phyloP scores from a whole-genome alignment of 495 filamentous ascomycete genomes.

The Aspergillus ellipticus region DNA sequence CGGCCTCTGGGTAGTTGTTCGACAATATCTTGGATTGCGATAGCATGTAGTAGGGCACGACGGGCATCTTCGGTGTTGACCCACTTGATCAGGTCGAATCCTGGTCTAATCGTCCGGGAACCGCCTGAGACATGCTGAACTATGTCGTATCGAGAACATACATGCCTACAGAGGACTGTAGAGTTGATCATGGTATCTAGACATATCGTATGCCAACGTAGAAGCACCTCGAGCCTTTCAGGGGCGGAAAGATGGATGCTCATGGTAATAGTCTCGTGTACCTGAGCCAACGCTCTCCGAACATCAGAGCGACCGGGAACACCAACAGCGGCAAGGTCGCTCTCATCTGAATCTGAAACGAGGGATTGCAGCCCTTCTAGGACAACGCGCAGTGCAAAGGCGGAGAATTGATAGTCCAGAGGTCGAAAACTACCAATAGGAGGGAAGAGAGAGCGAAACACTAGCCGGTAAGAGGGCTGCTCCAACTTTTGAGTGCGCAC shows the following conservation, averaged over 20 bases:
- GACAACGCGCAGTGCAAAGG: conserved; percentile 41
- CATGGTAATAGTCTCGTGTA: conserved; percentile 39
- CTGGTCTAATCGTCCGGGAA: conserved; percentile 18
- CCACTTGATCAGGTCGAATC: conserved; percentile 41
- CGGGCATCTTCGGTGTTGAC: conserved; percentile 37
- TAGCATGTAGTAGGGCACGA: conserved; percentile 44
- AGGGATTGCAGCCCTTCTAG: conserved; percentile 47
- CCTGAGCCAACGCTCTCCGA: conserved; percentile 36
- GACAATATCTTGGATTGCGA: conserved; percentile 49
- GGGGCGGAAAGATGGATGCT: conserved; percentile 35
- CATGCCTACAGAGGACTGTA: conserved; percentile 35
- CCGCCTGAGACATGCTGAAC: conserved; percentile 37
- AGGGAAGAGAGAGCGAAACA: conserved; percentile 42
- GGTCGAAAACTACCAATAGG: conserved; percentile 29
- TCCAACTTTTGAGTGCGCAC: conserved; percentile 32
- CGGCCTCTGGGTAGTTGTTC: conserved; percentile 45
- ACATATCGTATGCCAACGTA: conserved; percentile 50
- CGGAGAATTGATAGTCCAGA: conserved; percentile 38
- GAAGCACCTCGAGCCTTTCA: conserved; percentile 39
- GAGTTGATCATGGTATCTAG: conserved; percentile 45
- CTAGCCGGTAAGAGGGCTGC: conserved; percentile 36
- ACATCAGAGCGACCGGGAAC: conserved; percentile 41
- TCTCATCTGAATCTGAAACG: conserved; percentile 39
- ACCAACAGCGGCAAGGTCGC: conserved; percentile 35
- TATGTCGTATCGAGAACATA: conserved; percentile 43